Evolutionary conservation across 345 rosid species (phyloP).

Genomic region (Acer saccharum): DNA sequence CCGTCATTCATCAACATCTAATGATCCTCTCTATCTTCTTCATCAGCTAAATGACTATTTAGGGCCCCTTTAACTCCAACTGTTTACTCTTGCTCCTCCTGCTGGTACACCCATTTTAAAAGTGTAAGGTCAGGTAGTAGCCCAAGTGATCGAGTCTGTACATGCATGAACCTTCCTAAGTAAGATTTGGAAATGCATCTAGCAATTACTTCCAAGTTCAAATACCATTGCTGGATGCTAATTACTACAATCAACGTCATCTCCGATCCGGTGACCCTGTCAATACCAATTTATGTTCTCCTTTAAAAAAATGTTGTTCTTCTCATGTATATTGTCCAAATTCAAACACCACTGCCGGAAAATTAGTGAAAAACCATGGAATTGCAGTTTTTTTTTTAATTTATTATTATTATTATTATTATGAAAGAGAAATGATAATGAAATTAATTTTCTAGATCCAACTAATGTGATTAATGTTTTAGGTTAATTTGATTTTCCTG

Average conservation of each 20-base stretch:
- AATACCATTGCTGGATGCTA: slow-evolving; percentile 10
- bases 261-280: neutral
- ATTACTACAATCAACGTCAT: slow-evolving; percentile 2
- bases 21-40: slow-evolving; percentile 1
- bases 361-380: too few relatives aligned
- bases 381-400: too few relatives aligned
- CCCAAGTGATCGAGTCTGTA: neutral
- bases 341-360: too few relatives aligned
- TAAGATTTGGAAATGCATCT: slow-evolving; percentile 23
- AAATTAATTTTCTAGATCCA: too few relatives aligned
- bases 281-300: slow-evolving; percentile 2
- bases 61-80: slow-evolving; percentile 12
- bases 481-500: too few relatives aligned
- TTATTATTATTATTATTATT: too few relatives aligned
- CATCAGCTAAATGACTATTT: slow-evolving; percentile 10
- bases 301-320: neutral
- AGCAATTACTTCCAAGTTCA: slow-evolving; percentile 15
- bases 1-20: slow-evolving; percentile 6
- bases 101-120: neutral
- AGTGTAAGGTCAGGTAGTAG: slow-evolving; percentile 1
- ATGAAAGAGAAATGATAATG: too few relatives aligned
- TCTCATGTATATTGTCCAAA: neutral
- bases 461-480: too few relatives aligned
- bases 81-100: slow-evolving; percentile 8
- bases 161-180: slow-evolving; percentile 22